These are phyloP conservation scores for Funneliformis geosporum DNA, from an alignment of 192 early-diverging fungal genomes.

Conservation along the genomic window DNA sequence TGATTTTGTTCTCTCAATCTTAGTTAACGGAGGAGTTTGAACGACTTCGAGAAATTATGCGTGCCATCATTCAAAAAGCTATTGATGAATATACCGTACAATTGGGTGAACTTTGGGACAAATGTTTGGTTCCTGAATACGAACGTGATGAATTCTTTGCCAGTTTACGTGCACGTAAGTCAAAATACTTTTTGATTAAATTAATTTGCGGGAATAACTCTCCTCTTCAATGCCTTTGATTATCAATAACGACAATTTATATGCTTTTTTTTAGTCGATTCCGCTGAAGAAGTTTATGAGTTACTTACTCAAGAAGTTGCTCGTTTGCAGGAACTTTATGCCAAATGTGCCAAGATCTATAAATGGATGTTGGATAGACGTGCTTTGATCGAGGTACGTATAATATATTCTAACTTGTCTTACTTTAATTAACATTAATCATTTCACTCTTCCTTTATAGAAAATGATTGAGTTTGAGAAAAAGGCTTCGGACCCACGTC, in stretches of 20 bases:
- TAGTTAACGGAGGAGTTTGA: constrained; percentile 16
- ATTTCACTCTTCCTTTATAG: constrained; percentile 23
- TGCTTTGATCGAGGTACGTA: constrained; percentile 22
- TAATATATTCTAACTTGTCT: not conserved
- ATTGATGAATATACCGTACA: constrained; percentile 31
- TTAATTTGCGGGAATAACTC: not conserved
- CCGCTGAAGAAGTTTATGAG: constrained; percentile 29
- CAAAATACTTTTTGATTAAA: not conserved
- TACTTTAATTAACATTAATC: not conserved
- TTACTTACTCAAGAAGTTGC: constrained; percentile 20
- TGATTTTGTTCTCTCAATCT: not conserved
- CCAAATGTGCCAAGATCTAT: constrained; percentile 30
- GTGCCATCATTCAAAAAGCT: constrained; percentile 26
- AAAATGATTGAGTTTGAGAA: constrained; percentile 79
- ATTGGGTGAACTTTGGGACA: constrained; percentile 33
- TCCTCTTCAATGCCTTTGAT: not conserved
- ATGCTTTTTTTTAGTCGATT: not conserved
- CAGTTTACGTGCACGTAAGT: constrained; percentile 21
- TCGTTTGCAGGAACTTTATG: constrained; percentile 26
- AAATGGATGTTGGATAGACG: constrained; percentile 26
- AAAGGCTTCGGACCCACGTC: constrained; percentile 70
- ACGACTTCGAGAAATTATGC: constrained; percentile 27
- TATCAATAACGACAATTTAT: not conserved
- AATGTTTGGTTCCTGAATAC: constrained; percentile 32
- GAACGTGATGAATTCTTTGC: constrained; percentile 32